phyloP scores from a whole-genome alignment of 2,329 filamentous ascomycete genomes.

The Cytospora paraplurivora region DNA sequence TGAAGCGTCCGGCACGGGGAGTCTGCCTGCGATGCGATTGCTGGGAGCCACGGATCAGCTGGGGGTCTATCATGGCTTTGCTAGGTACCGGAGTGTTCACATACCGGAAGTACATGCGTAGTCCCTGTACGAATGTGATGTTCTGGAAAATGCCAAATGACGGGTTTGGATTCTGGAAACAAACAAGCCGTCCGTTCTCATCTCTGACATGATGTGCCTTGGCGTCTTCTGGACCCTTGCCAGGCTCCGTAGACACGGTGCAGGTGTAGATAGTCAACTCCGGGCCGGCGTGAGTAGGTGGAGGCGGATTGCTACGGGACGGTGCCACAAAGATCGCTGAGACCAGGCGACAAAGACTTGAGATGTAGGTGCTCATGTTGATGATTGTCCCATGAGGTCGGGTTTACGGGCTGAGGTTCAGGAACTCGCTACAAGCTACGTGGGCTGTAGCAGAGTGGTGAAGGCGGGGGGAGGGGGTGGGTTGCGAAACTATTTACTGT shows the following conservation, averaged over 20 bases:
- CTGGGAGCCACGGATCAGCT: background rate
- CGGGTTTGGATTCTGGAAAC: conserved; percentile 3
- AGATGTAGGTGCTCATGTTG: conserved; percentile 2
- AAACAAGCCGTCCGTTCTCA: background rate
- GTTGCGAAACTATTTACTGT: too few species aligned
- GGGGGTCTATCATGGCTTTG: too few species aligned
- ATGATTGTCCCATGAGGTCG: too few species aligned
- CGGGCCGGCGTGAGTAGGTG: too few species aligned
- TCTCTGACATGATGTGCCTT: conserved; percentile 3
- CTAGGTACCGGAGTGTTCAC: too few species aligned
- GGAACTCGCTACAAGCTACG: too few species aligned
- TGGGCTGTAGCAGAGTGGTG: too few species aligned
- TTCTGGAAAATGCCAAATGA: conserved; percentile 1
- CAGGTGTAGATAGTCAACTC: conserved; percentile 2
- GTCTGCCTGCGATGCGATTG: background rate
- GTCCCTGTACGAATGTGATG: background rate
- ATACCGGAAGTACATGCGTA: background rate
- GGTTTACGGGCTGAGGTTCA: too few species aligned
- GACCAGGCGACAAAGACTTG: background rate
- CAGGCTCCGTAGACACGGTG: conserved; percentile 4
- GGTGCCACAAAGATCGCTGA: background rate
- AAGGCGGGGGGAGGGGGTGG: too few species aligned
- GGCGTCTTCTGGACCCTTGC: background rate
- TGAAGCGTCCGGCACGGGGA: conserved; percentile 1
- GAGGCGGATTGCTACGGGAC: background rate